Evolutionary conservation across 805 yeast genomes (phyloP).

Genomic region (Spathaspora gorwiae): DNA sequence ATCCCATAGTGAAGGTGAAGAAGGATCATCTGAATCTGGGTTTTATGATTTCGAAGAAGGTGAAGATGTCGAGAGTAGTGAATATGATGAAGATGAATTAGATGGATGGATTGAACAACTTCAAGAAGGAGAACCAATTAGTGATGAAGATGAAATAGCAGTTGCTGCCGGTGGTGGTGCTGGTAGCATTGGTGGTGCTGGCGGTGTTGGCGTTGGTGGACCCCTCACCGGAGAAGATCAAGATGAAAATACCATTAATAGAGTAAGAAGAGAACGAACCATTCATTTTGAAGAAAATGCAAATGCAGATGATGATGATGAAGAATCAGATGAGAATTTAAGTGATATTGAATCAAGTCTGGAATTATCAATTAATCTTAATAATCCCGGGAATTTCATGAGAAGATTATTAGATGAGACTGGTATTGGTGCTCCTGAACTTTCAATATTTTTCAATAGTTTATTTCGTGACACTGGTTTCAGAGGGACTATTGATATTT

Average conservation of each 20-base stretch:
- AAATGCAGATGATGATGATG: not conserved
- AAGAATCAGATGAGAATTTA: constrained; percentile 14
- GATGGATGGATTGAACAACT: constrained; percentile 41
- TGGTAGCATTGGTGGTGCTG: constrained; percentile 10
- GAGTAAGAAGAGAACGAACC: constrained; percentile 7
- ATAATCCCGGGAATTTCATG: constrained; percentile 5
- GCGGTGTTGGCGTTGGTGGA: constrained; percentile 2
- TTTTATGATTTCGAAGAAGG: constrained; percentile 13
- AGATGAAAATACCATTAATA: constrained; percentile 3
- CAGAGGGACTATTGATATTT: constrained; percentile 23
- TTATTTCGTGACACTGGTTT: constrained; percentile 11
- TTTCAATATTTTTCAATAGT: constrained; percentile 9
- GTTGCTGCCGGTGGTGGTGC: constrained; percentile 6
- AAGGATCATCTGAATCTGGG: constrained; percentile 5
- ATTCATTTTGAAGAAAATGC: constrained; percentile 13
- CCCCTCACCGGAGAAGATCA: constrained; percentile 1
- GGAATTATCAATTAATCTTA: constrained; percentile 17
- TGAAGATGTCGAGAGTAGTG: constrained; percentile 26
- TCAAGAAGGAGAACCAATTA: constrained; percentile 21
- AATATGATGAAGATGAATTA: constrained; percentile 32
- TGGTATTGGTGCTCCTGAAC: constrained; percentile 7
- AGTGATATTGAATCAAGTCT: constrained; percentile 17
- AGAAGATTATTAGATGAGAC: constrained; percentile 11
- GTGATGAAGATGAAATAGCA: constrained; percentile 9
- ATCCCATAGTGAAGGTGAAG: constrained; percentile 21